Evolutionary conservation across 192 early-diverging fungal genomes (phyloP), one percentile per base, ranked within the genome.

Genomic region (Linnemannia zychae): DNA sequence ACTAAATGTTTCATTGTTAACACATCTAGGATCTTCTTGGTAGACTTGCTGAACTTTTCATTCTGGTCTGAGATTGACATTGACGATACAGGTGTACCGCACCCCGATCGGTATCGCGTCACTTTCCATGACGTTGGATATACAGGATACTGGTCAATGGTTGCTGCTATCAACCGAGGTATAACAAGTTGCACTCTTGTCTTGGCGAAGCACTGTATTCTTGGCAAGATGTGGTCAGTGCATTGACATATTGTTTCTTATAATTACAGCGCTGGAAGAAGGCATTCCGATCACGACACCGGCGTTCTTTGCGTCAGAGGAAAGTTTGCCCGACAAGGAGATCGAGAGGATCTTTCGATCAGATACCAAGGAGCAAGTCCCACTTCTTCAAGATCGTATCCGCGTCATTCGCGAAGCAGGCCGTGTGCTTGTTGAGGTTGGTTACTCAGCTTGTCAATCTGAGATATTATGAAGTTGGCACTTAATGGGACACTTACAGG

Each of bases 11-110:
- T 57, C 31, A 37, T 46, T 53, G 71, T n/a, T 24, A 3, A 18
- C 40, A n/a, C 6, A 6, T 24, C 65, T 67, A 90, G 94, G 94
- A 96, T 97, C 34, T 97, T 97, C 66, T 73, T 97, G 9, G 91
- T 96, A 1, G 96, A 97, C 81, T 79, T 93, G 20, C 89, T 96
- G 31, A 97, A 97, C 83, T 97, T 96, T 83, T 96, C 95, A 33
- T 97, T 97, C 80, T 97, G 95, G 95, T 88, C 91, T 28, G 90
- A 93, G 36, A 71, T 89, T 34, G 92, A 91, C n/a, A 78, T 76
- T 53, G 80, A 78, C 13, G 88, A 93, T 74, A 86, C 84, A 20
- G 75, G 87, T 15, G 73, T 76, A 1, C 74, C 88, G 11, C 75
- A 82, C 70, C 86, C 88, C 3, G 80, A 91, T 28, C 90, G 91